Percentiles rank a stretch among this genome's conserved stretches.
Evolutionary conservation across 768 basidiomycete species (phyloP).

Genomic region (Pleurotus citrinopileatus): DNA sequence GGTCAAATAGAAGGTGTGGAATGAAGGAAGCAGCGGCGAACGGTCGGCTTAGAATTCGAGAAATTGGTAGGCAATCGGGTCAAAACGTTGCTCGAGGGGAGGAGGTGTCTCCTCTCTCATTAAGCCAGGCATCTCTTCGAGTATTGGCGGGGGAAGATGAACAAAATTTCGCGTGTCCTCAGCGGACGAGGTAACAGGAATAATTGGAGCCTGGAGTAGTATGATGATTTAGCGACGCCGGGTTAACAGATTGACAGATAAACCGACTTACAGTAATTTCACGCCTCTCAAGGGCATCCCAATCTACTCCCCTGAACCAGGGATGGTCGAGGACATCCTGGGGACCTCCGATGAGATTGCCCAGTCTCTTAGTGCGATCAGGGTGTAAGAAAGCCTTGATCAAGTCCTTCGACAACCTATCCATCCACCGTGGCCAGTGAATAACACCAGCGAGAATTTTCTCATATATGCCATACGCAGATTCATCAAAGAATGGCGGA

Average conservation of each 20-base stretch:
- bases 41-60: conserved; percentile 58
- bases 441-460: conserved; percentile 89
- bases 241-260: not conserved
- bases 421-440: conserved; percentile 89
- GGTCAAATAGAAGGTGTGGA: too few species aligned
- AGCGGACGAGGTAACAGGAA: conserved; percentile 73
- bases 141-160: conserved; percentile 69
- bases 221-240: conserved; percentile 11
- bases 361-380: conserved; percentile 87
- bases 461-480: conserved; percentile 98
- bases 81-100: conserved; percentile 60
- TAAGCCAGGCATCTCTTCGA: conserved; percentile 81
- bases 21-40: conserved; percentile 19
- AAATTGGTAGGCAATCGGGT: conserved; percentile 69
- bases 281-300: conserved; percentile 81
- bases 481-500: conserved; percentile 97
- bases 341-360: conserved; percentile 90
- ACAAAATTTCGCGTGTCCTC: conserved; percentile 89
- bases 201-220: conserved; percentile 72
- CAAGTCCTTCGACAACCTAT: conserved; percentile 84
- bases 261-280: conserved; percentile 85
- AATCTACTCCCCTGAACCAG: conserved; percentile 96
- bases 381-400: conserved; percentile 88
- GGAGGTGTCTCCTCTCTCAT: conserved; percentile 58
- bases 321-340: conserved; percentile 89